Percentiles rank a stretch among this genome's conserved stretches.
phyloP scores from a whole-genome alignment of 208 protist genomes.

The Leishmania major region DNA sequence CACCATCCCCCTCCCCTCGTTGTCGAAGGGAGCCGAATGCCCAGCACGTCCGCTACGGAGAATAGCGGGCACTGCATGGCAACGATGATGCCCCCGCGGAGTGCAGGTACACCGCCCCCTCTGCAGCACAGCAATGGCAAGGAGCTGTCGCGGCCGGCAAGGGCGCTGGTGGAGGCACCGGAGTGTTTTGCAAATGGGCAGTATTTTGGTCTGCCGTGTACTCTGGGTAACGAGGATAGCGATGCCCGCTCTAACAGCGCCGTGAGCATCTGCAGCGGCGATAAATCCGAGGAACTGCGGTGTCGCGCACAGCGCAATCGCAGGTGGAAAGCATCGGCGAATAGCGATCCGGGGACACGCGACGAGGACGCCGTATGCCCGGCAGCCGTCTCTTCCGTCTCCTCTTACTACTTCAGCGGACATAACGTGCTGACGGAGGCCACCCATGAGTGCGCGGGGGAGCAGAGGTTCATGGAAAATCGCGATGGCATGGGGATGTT shows the following conservation, averaged over 20 bases:
- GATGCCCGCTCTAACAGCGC: background rate
- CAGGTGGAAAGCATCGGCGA: background rate
- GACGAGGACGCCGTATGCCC: background rate
- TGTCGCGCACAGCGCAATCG: background rate
- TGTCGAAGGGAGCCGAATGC: background rate
- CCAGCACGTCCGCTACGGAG: background rate
- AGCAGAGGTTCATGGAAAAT: background rate
- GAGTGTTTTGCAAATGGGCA: background rate
- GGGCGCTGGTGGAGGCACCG: background rate
- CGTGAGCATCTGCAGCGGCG: background rate
- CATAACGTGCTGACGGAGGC: background rate
- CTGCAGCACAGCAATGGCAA: background rate
- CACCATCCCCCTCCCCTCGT: background rate
- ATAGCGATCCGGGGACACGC: background rate
- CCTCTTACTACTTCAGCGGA: background rate
- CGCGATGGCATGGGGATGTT: background rate
- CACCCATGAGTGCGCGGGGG: background rate
- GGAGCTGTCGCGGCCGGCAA: background rate
- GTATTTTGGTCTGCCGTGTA: too few species aligned
- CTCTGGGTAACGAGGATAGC: background rate
- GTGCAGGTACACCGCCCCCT: background rate
- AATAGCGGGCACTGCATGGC: background rate
- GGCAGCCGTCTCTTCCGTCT: background rate
- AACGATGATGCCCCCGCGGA: background rate
- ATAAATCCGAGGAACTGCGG: background rate